A percentile compares a stretch with the other conserved stretches of the same genome.
phyloP scores from a whole-genome alignment of 768 basidiomycete species.

The Tylopilus rubrobrunneus region DNA sequence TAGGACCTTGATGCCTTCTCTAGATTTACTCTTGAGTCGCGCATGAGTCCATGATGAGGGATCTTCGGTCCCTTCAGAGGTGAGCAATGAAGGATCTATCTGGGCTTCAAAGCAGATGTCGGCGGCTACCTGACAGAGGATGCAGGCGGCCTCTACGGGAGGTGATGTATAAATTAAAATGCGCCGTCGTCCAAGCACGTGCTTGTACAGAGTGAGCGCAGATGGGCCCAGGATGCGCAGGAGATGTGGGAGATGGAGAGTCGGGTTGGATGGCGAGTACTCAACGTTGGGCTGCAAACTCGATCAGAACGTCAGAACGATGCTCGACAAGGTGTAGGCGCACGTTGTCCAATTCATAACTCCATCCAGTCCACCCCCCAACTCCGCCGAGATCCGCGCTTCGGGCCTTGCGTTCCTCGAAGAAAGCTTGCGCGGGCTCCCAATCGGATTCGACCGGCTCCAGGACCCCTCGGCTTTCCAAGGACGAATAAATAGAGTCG shows the following conservation, averaged over 20 bases:
- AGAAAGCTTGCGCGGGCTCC: slow-evolving; percentile 60
- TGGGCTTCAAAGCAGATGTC: slow-evolving; percentile 59
- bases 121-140: slow-evolving; percentile 58
- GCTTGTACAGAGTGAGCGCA: slow-evolving; percentile 73
- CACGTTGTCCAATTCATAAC: slow-evolving; percentile 57
- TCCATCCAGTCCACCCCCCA: slow-evolving; percentile 68
- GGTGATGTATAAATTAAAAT: slow-evolving; percentile 80
- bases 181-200: slow-evolving; percentile 67
- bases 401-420: slow-evolving; percentile 56
- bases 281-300: slow-evolving; percentile 20
- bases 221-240: slow-evolving; percentile 78
- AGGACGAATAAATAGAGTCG: slow-evolving; percentile 46
- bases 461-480: slow-evolving; percentile 44
- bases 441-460: slow-evolving; percentile 56
- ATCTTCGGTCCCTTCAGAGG: slow-evolving; percentile 19
- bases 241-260: slow-evolving; percentile 70
- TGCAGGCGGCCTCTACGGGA: slow-evolving; percentile 75
- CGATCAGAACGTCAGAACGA: neutral
- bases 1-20: slow-evolving; percentile 60
- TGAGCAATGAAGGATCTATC: slow-evolving; percentile 19
- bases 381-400: slow-evolving; percentile 50
- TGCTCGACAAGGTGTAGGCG: slow-evolving; percentile 9
- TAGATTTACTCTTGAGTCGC: slow-evolving; percentile 37
- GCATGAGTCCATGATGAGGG: slow-evolving; percentile 31
- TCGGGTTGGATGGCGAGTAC: slow-evolving; percentile 42